Percentiles rank a stretch among this genome's conserved stretches.
Conservation (phyloP, 176 grass and related monocot genomes). For the Ananas comosus region DNA sequence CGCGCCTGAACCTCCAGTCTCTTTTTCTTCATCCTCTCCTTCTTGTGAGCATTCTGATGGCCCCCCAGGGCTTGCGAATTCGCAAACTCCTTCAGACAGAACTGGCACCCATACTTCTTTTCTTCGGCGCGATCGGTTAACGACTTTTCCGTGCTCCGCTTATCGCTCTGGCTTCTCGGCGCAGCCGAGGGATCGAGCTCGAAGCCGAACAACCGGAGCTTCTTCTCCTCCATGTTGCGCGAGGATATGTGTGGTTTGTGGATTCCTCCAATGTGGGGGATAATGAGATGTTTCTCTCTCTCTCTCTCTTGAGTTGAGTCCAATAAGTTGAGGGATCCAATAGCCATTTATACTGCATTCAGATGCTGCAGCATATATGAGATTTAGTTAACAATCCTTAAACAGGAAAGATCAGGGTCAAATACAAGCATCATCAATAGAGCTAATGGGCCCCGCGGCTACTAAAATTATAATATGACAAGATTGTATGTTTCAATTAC, state of each 20-base stretch:
- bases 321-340: not conserved
- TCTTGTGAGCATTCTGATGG: conserved; percentile 30
- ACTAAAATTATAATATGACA: not conserved
- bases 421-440: conserved; percentile 2
- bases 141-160: not conserved
- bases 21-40: conserved; percentile 19
- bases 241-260: not conserved
- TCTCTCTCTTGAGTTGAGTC: not conserved
- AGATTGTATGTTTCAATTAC: not conserved
- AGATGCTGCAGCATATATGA: not conserved
- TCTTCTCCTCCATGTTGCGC: conserved; percentile 8
- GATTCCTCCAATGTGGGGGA: not conserved
- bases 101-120: conserved; percentile 21
- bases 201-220: conserved; percentile 20
- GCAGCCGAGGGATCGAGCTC: conserved; percentile 6
- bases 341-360: not conserved
- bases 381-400: not conserved
- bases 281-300: not conserved
- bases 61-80: conserved; percentile 24
- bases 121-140: not conserved
- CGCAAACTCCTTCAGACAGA: conserved; percentile 21
- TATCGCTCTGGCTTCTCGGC: not conserved
- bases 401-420: not conserved
- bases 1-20: conserved; percentile 13
- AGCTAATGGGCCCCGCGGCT: not conserved